These are phyloP conservation scores for Melaleuca quinquenervia DNA, from an alignment of 345 rosid species.

Conservation along the genomic window DNA sequence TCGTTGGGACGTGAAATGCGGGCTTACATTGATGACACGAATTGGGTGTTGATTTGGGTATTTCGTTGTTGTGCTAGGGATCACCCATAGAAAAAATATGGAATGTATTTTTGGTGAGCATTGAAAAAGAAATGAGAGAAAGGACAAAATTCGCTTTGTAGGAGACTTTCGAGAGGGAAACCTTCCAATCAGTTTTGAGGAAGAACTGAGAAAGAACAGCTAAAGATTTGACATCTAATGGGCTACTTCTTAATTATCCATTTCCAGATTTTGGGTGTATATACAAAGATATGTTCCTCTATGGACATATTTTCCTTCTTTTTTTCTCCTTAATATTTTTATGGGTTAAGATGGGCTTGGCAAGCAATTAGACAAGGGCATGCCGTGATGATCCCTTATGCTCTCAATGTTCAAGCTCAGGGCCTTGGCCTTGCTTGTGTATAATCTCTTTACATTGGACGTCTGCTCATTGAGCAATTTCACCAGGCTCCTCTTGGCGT, in stretches of 20 bases:
- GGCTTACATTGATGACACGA: not conserved
- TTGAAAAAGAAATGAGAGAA: not conserved
- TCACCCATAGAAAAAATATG: not conserved
- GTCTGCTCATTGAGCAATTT: conserved; percentile 64
- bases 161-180: no score
- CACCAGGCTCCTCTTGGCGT: conserved; percentile 82
- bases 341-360: conserved; percentile 43
- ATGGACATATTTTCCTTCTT: not conserved
- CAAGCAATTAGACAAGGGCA: conserved; percentile 20
- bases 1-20: not conserved
- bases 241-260: not conserved
- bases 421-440: conserved; percentile 51
- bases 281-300: not conserved
- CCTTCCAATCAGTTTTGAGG: not conserved
- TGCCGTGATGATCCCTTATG: conserved; percentile 7
- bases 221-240: not conserved
- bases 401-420: conserved; percentile 35
- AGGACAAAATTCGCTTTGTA: not conserved
- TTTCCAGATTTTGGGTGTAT: not conserved
- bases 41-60: not conserved
- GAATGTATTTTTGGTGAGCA: not conserved
- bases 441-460: conserved; percentile 72
- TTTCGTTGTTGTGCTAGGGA: not conserved
- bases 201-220: not conserved
- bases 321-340: not conserved